Conservation (phyloP, 2,329 filamentous ascomycete genomes). For the Diplodia intermedia region DNA sequence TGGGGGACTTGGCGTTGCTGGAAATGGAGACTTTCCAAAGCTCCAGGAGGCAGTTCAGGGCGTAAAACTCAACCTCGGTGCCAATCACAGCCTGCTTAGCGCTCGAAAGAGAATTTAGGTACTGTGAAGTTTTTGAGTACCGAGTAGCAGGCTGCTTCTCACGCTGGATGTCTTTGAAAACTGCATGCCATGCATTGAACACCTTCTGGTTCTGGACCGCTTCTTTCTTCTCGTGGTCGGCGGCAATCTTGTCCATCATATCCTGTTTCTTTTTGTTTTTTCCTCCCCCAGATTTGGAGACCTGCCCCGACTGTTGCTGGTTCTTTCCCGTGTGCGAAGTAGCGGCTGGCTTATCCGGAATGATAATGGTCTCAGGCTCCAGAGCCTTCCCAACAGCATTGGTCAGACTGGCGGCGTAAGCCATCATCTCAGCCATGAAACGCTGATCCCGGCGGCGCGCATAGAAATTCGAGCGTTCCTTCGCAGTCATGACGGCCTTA, state of each 20-base stretch:
- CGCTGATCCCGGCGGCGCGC: conserved; percentile 63
- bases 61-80: conserved; percentile 57
- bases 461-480: conserved; percentile 46
- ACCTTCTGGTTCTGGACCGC: conserved; percentile 51
- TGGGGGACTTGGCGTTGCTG: conserved; percentile 41
- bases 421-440: conserved; percentile 71
- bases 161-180: conserved; percentile 55
- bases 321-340: conserved; percentile 2
- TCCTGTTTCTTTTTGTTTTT: conserved; percentile 48
- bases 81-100: conserved; percentile 51
- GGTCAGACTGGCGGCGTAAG: conserved; percentile 74
- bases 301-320: conserved; percentile 3
- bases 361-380: conserved; percentile 69
- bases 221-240: conserved; percentile 52
- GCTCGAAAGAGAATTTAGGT: conserved; percentile 53
- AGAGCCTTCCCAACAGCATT: conserved; percentile 68
- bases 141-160: conserved; percentile 53
- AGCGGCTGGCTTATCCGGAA: conserved; percentile 40
- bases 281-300: background rate
- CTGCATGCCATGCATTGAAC: conserved; percentile 54
- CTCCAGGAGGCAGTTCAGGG: conserved; percentile 56
- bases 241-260: conserved; percentile 53
- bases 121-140: conserved; percentile 59
- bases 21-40: conserved; percentile 52
- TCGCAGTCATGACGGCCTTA: conserved; percentile 44